Base-by-base conservation (phyloP, 805 yeast species). In the Sugiyamaella boreocaroliniensis region DNA sequence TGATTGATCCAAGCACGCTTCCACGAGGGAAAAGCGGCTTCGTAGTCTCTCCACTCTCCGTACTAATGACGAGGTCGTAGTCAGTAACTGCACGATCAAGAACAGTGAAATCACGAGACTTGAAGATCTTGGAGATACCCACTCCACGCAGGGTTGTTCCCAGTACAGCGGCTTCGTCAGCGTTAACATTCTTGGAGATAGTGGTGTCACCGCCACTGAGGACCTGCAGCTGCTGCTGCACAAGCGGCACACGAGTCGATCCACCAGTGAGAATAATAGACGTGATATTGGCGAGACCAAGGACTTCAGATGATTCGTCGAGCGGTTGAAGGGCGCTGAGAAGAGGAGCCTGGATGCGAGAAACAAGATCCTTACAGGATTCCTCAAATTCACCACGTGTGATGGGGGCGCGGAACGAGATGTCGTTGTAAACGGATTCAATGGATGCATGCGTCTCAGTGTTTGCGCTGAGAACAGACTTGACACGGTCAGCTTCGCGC, bases 141-240 rank as follows among this genome's bases (percentile, higher is more conserved):
- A 89, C 85, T 18, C 93, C 98, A 58, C 89, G 78, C 40, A 86
- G 72, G n/a, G 96, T 81, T 1, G 95, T 81, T 48, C 99, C 99
- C 61, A 87, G 76, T 12, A 88, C 96, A 49, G 88, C 88, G 45
- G 97, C 83, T 71, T 93, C 99, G 69, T 93, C 99, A 0, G 99
- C 93, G 68, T 93, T 93, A 45, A 93, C 95, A 49, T 84, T 87
- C 67, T 84, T 89, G 19, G 95, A 76, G 22, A 59, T 29, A 2
- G 48, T 29, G 41, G 90, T 74, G 2, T 80, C 83, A 16, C 79
- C 80, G 0, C 85, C 88, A 43, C 83, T 70, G 44, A 81, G 71
- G 1, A 77, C 65, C 1, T 66, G 56, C 54, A 88, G 71, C 50
- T 76, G 78, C 52, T 79, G 76, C 68, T 89, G 93, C 46, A 93